Evolutionary conservation across 2,329 filamentous ascomycete species (phyloP).

Genomic region (Colletotrichum orchidophilum): DNA sequence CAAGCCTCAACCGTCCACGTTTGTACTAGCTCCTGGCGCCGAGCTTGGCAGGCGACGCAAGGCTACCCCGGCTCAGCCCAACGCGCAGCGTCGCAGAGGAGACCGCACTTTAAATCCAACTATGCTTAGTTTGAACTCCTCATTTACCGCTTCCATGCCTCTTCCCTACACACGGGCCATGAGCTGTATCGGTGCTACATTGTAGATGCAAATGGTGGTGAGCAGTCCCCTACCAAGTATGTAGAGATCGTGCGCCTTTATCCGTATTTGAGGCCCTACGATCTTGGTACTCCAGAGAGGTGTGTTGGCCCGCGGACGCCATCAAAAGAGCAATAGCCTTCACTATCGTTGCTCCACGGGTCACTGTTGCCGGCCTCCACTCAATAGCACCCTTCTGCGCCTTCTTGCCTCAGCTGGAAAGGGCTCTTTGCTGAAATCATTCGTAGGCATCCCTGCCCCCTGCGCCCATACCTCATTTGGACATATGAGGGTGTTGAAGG

Average conservation of each 20-base stretch:
- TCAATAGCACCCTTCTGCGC: constrained; percentile 14
- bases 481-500: background rate
- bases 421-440: background rate
- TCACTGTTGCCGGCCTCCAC: background rate
- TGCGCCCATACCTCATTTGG: background rate
- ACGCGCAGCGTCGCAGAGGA: background rate
- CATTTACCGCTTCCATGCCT: background rate
- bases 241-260: no score
- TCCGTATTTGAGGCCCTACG: no score
- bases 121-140: constrained; percentile 3
- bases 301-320: background rate
- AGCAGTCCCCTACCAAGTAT: background rate
- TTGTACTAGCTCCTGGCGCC: background rate
- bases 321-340: background rate
- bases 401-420: constrained; percentile 22
- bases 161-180: no score
- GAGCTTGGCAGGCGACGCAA: background rate
- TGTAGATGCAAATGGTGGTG: background rate
- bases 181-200: background rate
- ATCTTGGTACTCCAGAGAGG: background rate
- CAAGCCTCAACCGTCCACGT: background rate
- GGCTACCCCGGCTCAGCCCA: background rate
- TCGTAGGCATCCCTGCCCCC: background rate
- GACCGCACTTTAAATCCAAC: background rate
- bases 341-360: background rate